Base-by-base conservation (phyloP, 257 asterid species). In the Capsicum rhomboideum region DNA sequence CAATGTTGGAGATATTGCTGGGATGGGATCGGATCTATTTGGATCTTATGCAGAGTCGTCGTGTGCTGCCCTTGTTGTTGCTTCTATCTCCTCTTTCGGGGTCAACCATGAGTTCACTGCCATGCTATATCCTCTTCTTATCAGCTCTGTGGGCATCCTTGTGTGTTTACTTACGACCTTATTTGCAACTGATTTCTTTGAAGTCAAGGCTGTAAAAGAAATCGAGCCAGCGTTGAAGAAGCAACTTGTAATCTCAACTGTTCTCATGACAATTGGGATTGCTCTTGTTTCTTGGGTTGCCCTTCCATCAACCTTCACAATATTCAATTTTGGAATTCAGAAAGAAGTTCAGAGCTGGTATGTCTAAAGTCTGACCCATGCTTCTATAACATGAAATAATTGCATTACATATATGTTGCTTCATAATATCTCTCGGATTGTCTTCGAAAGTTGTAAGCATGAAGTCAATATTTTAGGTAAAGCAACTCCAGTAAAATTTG, bases 1-100 rank as follows among this genome's bases (percentile, higher is more conserved):
- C 88, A 93, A 93, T 87, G 97, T 93, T 83, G 97, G 97, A 58
- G 97, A 93, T 86, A 93, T 93, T 89, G 97, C 97, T 63, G 97
- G 97, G 18, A 93, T 93, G 97, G 97, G 97, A 50, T 93, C 97
- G 4, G 97, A 93, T 86, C 92, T 93, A 3, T 93, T 93, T 71
- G 97, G 97, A 49, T 93, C 97, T 12, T 93, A 93, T 82, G 97
- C 97, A 29, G 97, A 93, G 85, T 85, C 97, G 83, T 93, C 97
- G 8, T 92, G 97, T 82, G 97, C 97, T 1, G 97, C 97, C 58
- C 94, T 93, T 13, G 95, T 93, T 63, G 97, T 93, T 87, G 96
- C 97, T 63, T 93, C 97, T 34, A 92, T 93, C 87, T 93, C 97
- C 83, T 93, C 97, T 37, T 93, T 92, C 20, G 97, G 97, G 81